A percentile compares a stretch with the other conserved stretches of the same genome.
Conservation (phyloP, 345 rosid genomes). For the Nephelium lappaceum region DNA sequence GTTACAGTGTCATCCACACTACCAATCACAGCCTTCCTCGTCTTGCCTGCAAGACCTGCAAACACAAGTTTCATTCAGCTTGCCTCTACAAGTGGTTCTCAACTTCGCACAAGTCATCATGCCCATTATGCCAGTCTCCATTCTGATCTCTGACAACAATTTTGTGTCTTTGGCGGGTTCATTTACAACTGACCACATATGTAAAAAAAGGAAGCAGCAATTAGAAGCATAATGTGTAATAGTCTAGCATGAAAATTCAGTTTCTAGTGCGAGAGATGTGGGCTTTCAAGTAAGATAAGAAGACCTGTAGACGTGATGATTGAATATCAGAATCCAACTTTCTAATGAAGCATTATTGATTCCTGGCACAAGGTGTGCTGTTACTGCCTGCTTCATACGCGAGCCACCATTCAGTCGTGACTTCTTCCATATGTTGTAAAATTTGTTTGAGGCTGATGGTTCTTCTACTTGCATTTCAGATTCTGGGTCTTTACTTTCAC, state of each 20-base stretch:
- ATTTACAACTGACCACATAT: neutral
- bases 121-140: conserved; percentile 96
- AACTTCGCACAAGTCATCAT: conserved; percentile 84
- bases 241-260: neutral
- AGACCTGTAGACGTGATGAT: neutral
- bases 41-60: conserved; percentile 91
- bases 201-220: neutral
- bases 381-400: neutral
- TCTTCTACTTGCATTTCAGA: neutral
- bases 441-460: neutral
- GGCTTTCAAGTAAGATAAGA: neutral
- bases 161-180: conserved; percentile 4
- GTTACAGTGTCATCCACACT: conserved; percentile 96
- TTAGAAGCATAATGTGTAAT: neutral
- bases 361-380: neutral
- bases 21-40: conserved; percentile 89
- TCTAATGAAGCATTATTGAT: neutral
- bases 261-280: neutral
- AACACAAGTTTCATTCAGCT: conserved; percentile 90
- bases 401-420: neutral
- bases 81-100: conserved; percentile 96
- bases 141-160: conserved; percentile 41
- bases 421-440: conserved; percentile 1
- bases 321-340: neutral
- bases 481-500: neutral